A percentile compares a stretch with the other conserved stretches of the same genome.
Conservation (phyloP, 2,329 filamentous ascomycete species). For the Davidsoniella virescens region DNA sequence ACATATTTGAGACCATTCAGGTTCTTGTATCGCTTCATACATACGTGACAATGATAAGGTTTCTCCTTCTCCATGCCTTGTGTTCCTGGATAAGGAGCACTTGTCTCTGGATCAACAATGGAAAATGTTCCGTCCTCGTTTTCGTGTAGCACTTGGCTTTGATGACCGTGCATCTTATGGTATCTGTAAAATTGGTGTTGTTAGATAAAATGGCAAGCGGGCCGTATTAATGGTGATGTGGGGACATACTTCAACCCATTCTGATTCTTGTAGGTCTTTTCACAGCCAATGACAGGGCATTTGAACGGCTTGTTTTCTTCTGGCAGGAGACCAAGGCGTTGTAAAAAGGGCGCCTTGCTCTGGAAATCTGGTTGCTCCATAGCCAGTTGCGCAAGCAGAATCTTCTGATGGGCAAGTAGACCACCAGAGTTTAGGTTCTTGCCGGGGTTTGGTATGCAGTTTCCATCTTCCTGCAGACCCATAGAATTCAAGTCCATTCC, state of each 20-base stretch:
- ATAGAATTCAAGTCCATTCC: conserved; percentile 15
- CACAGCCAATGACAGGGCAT: conserved; percentile 93
- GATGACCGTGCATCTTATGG: conserved; percentile 74
- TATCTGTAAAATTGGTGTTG: conserved; percentile 29
- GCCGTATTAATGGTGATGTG: not conserved
- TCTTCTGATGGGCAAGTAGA: conserved; percentile 41
- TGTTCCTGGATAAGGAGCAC: conserved; percentile 83
- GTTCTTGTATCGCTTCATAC: conserved; percentile 98
- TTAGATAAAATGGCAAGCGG: conserved; percentile 13
- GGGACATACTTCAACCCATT: conserved; percentile 82
- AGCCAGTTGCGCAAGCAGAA: conserved; percentile 54
- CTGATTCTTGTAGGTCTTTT: conserved; percentile 99
- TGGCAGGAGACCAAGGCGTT: conserved; percentile 45
- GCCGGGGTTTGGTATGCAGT: conserved; percentile 78
- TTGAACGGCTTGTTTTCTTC: conserved; percentile 97
- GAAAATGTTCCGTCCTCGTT: conserved; percentile 96
- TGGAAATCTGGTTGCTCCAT: conserved; percentile 63
- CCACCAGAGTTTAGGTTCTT: conserved; percentile 46
- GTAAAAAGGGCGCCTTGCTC: conserved; percentile 36
- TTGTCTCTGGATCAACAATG: conserved; percentile 93
- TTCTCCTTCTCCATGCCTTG: conserved; percentile 99
- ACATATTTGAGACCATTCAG: conserved; percentile 94
- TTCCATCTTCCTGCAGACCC: conserved; percentile 25
- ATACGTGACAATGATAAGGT: conserved; percentile 91
- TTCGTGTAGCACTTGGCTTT: conserved; percentile 90